Base-by-base conservation (phyloP, 2,329 filamentous ascomycete genomes). In the Colletotrichum sp. region DNA sequence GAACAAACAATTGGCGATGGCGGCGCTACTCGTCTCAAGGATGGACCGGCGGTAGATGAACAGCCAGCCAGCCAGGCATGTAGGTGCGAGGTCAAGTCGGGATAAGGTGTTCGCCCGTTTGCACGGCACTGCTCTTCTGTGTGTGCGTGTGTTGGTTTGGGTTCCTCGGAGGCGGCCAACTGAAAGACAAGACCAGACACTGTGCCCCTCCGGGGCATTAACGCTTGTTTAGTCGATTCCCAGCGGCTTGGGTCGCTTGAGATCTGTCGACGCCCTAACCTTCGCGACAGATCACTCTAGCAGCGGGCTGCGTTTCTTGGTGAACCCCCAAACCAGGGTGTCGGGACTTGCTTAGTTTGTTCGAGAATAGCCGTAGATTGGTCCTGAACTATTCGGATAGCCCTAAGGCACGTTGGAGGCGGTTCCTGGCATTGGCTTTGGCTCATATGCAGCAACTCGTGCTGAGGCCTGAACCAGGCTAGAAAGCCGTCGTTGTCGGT, bases 211-310 rank as follows among this genome's bases (percentile, higher is more conserved):
- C 36, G 71, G 71, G 39, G 75, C 75, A 78, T 75, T 69, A 71
- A 75, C 67, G 76, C 76, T 76, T 75, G 71, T 66, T 75, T 78
- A 78, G 76, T 78, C 70, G 55, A 71, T 69, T 76, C 76, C 76
- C 76, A 70, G 75, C 64, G 62, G 75, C 62, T 77, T 75, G 76
- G 76, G 75, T 78, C 76, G 76, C 76, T 77, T 77, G 75, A 78
- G 75, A 77, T 77, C 76, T 77, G 76, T 76, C 76, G 70, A 77
- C 74, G 75, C 76, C 75, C 76, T 78, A 78, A 77, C 71, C 64
- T 73, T 77, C 75, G 71, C 68, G 75, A 78, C 63, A 78, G 76
- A 78, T 78, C 70, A 78, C 66, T 78, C 76, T 76, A 71, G 76
- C 75, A 76, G 73, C 66, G 74, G 74, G 74, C 62, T 77, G 76